A percentile compares a stretch with the other conserved stretches of the same genome.
Evolutionary conservation across 805 yeast genomes (phyloP).

Genomic region (Sporopachydermia lactativora): DNA sequence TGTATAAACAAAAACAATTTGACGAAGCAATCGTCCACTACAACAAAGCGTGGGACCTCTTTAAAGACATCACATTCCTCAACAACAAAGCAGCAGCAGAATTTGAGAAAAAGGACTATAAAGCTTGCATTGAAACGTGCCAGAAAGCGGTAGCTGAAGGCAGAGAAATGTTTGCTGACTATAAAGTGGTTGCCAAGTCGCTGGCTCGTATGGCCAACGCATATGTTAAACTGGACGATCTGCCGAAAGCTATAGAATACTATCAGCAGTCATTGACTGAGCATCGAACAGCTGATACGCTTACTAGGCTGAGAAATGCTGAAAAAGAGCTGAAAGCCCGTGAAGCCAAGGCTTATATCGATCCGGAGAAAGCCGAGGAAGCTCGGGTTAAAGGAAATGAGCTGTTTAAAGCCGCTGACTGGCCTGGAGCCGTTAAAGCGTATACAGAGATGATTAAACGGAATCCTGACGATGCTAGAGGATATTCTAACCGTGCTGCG

Average conservation of each 20-base stretch:
- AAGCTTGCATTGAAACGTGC: conserved; percentile 71
- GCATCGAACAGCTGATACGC: conserved; percentile 89
- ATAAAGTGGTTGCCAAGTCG: conserved; percentile 82
- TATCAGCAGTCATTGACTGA: conserved; percentile 91
- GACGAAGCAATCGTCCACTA: conserved; percentile 87
- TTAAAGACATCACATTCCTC: conserved; percentile 79
- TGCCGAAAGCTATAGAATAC: conserved; percentile 55
- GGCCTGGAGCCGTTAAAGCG: conserved; percentile 93
- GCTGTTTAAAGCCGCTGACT: conserved; percentile 76
- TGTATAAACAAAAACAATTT: conserved; percentile 77
- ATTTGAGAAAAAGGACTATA: conserved; percentile 87
- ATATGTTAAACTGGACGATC: conserved; percentile 62
- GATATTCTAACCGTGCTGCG: conserved; percentile 97
- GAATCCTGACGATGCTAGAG: conserved; percentile 94
- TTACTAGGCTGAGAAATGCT: conserved; percentile 72
- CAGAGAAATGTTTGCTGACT: conserved; percentile 81
- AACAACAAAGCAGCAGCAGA: conserved; percentile 98
- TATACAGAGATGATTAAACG: conserved; percentile 94
- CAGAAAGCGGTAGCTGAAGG: conserved; percentile 78
- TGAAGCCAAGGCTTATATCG: conserved; percentile 67
- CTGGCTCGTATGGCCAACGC: conserved; percentile 83
- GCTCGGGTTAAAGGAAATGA: conserved; percentile 91
- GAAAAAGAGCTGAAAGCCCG: conserved; percentile 73
- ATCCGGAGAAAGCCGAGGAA: conserved; percentile 88
- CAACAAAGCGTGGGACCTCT: conserved; percentile 70